Conservation (phyloP, 1,139 yeast species). For the Yamadazyma dendronema region DNA sequence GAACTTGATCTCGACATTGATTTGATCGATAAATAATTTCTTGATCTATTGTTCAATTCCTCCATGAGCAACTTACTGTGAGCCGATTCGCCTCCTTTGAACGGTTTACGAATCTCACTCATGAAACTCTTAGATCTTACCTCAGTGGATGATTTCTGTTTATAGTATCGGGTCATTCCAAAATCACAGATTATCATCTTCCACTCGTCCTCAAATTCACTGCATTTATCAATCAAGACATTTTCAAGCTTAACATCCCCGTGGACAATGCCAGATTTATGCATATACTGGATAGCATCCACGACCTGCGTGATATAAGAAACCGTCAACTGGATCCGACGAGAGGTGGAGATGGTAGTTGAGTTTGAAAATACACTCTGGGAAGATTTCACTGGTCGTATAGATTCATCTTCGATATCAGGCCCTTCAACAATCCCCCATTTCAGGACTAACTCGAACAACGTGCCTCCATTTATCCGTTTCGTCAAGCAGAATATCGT, state of each 20-base stretch:
- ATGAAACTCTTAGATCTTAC: constrained; percentile 50
- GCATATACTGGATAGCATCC: constrained; percentile 68
- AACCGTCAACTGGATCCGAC: constrained; percentile 27
- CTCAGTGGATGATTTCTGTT: constrained; percentile 14
- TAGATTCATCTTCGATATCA: constrained; percentile 3
- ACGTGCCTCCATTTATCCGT: constrained; percentile 74
- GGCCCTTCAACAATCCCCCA: constrained; percentile 49
- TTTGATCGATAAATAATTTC: constrained; percentile 20
- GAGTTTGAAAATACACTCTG: constrained; percentile 1
- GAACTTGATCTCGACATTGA: constrained; percentile 19
- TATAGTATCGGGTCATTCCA: constrained; percentile 64
- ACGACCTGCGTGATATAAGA: constrained; percentile 54
- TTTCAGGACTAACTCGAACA: constrained; percentile 69
- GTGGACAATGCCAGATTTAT: constrained; percentile 69
- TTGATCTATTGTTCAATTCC: constrained; percentile 13
- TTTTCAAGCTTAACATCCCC: constrained; percentile 91
- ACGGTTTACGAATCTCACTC: constrained; percentile 35
- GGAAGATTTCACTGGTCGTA: constrained; percentile 2
- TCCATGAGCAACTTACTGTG: constrained; percentile 16
- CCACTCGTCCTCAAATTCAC: constrained; percentile 19
- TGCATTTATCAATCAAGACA: constrained; percentile 55
- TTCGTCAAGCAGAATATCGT: constrained; percentile 74
- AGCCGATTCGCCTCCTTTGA: constrained; percentile 32
- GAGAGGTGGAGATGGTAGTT: background rate
- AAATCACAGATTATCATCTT: constrained; percentile 72